Conservation (phyloP, 768 basidiomycete genomes). For the Fibroporia radiculosa region DNA sequence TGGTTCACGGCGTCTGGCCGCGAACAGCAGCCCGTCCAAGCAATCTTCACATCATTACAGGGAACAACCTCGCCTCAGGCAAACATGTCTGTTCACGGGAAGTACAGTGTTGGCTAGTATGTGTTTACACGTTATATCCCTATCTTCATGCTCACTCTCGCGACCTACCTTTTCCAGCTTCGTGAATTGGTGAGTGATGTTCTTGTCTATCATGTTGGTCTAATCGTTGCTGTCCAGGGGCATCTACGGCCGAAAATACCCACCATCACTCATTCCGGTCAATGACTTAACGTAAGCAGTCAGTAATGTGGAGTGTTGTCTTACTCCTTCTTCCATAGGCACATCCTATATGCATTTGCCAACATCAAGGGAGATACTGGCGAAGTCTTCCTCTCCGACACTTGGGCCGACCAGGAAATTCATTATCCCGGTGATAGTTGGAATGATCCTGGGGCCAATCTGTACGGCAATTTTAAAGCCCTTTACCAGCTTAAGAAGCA, state of each 20-base stretch:
- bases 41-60: background rate
- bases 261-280: slow-evolving; percentile 75
- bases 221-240: slow-evolving; percentile 56
- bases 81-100: slow-evolving; percentile 39
- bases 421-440: slow-evolving; percentile 94
- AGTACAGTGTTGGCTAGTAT: slow-evolving; percentile 78
- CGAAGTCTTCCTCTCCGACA: slow-evolving; percentile 81
- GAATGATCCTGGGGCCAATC: slow-evolving; percentile 85
- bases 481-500: slow-evolving; percentile 86
- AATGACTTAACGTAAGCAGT: slow-evolving; percentile 74
- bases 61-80: background rate
- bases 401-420: slow-evolving; percentile 95
- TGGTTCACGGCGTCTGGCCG: slow-evolving; percentile 24
- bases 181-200: slow-evolving; percentile 56
- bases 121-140: slow-evolving; percentile 31
- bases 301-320: slow-evolving; percentile 1
- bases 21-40: background rate
- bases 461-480: slow-evolving; percentile 94
- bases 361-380: slow-evolving; percentile 79
- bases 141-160: too few relatives aligned
- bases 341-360: slow-evolving; percentile 91
- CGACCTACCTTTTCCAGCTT: slow-evolving; percentile 49
- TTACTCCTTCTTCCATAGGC: slow-evolving; percentile 32
- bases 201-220: background rate
- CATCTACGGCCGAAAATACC: slow-evolving; percentile 91